phyloP scores from a whole-genome alignment of 116 monocot genomes.

The Phalaenopsis hybrid region DNA sequence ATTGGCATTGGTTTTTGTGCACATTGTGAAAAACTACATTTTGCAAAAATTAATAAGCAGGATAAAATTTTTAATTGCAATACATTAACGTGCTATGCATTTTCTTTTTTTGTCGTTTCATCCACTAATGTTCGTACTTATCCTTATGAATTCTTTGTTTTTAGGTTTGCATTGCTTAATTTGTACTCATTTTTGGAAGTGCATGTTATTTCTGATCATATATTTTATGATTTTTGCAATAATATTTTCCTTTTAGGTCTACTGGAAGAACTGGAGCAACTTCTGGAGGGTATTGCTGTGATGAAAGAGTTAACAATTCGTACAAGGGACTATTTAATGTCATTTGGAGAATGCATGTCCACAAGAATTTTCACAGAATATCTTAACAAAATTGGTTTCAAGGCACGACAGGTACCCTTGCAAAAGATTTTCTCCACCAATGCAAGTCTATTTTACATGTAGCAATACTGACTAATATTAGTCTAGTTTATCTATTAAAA shows the following conservation, averaged over 20 bases:
- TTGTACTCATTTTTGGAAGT: neutral
- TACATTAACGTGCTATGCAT: neutral
- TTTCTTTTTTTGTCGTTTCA: neutral
- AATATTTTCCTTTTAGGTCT: slow-evolving; percentile 29
- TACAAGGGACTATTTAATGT: slow-evolving; percentile 78
- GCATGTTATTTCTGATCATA: neutral
- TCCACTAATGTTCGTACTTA: neutral
- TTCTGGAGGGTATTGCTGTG: slow-evolving; percentile 90
- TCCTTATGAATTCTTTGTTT: neutral
- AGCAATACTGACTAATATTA: too few relatives aligned
- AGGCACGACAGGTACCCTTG: slow-evolving; percentile 71
- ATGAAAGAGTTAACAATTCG: slow-evolving; percentile 88
- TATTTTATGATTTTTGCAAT: neutral
- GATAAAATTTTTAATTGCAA: neutral
- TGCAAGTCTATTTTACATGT: neutral
- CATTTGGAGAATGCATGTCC: slow-evolving; percentile 95
- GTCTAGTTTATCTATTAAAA: too few relatives aligned
- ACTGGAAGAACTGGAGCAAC: slow-evolving; percentile 75
- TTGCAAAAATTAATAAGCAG: neutral
- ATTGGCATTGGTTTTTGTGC: neutral
- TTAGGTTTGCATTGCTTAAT: neutral
- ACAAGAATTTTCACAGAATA: slow-evolving; percentile 90
- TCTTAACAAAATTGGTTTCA: slow-evolving; percentile 75
- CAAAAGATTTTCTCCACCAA: neutral
- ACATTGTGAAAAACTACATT: neutral